Base-by-base conservation (phyloP, 2,329 filamentous ascomycete species). In the Trichoderma pleuroti region DNA sequence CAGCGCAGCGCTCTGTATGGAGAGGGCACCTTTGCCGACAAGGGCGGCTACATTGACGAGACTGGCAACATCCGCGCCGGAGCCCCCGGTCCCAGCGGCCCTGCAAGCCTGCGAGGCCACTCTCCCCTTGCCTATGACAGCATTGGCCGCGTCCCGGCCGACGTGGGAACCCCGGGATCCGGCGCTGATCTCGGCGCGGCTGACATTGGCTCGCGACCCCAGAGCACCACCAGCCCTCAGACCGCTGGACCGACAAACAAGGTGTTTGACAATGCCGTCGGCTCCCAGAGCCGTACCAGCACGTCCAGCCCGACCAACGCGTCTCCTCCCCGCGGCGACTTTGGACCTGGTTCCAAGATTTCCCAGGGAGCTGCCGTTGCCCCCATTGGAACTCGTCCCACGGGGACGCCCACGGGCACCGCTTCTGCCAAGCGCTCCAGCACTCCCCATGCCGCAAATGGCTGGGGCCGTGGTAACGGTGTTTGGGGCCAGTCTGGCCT, bases 1-100 rank as follows among this genome's bases (percentile, higher is more conserved):
- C 96, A 98, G 84, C 94, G 97, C 82, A 94, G 92, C 82, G 94
- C 95, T 74, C 84, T 99, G 75, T 99, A 98, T 82, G 93, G 94
- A 79, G 93, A 93, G 78, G 86, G 86, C 12, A 80, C 87, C 65
- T 91, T 93, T 79, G 89, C 91, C 78, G 90, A 91, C 75, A 88
- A 87, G 75, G 86, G 85, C 73, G 86, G 85, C 74, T 91, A 91
- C 77, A 85, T 90, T 63, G 91, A 94, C 72, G 92, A 94, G 77
- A 86, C 87, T 34, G 87, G 87, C 73, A 84, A 84, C 24, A 83
- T 88, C 42, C 89, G 91, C 72, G 82, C 89, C 34, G 89, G 90
- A 71, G 89, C 89, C 76, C 91, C 93, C 74, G 88, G 89, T 36
- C 86, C 89, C 64, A 87, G 88, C 70, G 88, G 88, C 36, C 85